Conservation (phyloP, 257 asterid species). For the Gentiana macrophylla region DNA sequence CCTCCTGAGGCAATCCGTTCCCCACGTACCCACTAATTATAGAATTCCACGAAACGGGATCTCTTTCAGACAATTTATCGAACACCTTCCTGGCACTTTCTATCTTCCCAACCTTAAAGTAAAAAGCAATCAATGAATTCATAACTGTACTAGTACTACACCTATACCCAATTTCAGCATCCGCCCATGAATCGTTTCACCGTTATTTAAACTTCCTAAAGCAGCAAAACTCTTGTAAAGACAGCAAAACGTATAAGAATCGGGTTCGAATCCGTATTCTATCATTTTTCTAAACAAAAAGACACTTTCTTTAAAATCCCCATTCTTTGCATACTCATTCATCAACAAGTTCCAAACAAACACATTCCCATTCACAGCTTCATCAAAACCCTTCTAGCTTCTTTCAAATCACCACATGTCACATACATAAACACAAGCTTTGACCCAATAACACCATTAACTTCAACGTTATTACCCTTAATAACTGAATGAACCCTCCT, state of each 20-base stretch:
- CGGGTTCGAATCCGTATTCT: constrained; percentile 11
- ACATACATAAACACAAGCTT: constrained; percentile 21
- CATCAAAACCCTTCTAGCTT: constrained; percentile 19
- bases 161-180: constrained; percentile 18
- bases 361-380: constrained; percentile 10
- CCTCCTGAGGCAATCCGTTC: constrained; percentile 15
- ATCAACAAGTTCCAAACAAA: constrained; percentile 24
- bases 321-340: constrained; percentile 17
- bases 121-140: constrained; percentile 19
- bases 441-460: constrained; percentile 11
- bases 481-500: constrained; percentile 18
- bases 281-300: constrained; percentile 12
- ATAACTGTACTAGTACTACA: constrained; percentile 8
- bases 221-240: constrained; percentile 21
- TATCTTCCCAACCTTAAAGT: constrained; percentile 13
- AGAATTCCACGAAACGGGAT: constrained; percentile 23
- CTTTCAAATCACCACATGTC: constrained; percentile 17
- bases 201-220: constrained; percentile 8
- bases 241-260: constrained; percentile 21
- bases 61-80: constrained; percentile 17
- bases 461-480: background rate
- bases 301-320: constrained; percentile 17
- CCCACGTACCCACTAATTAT: constrained; percentile 24
- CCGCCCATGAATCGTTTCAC: constrained; percentile 15
- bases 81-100: constrained; percentile 14